Conservation (phyloP, 345 rosid genomes). For the Lepidium didymum region DNA sequence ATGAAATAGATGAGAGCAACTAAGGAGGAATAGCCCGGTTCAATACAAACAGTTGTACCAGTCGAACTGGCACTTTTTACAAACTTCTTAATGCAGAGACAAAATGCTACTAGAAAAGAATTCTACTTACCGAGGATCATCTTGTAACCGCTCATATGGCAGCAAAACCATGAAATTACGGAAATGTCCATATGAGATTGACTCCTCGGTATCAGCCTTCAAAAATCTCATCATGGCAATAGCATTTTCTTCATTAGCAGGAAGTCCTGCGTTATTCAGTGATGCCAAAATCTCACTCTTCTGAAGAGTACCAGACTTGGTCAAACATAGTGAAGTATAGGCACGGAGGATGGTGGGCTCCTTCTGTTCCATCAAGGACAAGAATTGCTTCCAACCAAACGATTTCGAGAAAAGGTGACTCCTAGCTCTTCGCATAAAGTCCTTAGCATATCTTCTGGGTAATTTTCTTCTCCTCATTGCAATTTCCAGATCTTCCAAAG, state of each 20-base stretch:
- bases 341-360: conserved; percentile 98
- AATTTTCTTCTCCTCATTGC: conserved; percentile 89
- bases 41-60: not conserved
- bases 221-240: conserved; percentile 93
- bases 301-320: conserved; percentile 92
- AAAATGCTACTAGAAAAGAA: not conserved
- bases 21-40: not conserved
- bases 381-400: conserved; percentile 95
- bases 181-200: conserved; percentile 94
- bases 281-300: conserved; percentile 96
- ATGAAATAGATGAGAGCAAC: not conserved
- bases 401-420: conserved; percentile 91
- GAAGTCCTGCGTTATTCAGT: conserved; percentile 81
- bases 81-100: not conserved
- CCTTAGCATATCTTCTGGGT: conserved; percentile 79
- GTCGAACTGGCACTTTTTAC: not conserved
- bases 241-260: conserved; percentile 94
- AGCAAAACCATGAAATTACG: conserved; percentile 94
- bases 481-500: conserved; percentile 88
- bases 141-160: conserved; percentile 86
- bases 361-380: conserved; percentile 96
- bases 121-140: conserved; percentile 80
- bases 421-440: conserved; percentile 76
- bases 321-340: conserved; percentile 85
- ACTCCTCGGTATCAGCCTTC: conserved; percentile 83